Base-by-base conservation (phyloP, 2,329 filamentous ascomycete species). In the Leptographium galeiforme region DNA sequence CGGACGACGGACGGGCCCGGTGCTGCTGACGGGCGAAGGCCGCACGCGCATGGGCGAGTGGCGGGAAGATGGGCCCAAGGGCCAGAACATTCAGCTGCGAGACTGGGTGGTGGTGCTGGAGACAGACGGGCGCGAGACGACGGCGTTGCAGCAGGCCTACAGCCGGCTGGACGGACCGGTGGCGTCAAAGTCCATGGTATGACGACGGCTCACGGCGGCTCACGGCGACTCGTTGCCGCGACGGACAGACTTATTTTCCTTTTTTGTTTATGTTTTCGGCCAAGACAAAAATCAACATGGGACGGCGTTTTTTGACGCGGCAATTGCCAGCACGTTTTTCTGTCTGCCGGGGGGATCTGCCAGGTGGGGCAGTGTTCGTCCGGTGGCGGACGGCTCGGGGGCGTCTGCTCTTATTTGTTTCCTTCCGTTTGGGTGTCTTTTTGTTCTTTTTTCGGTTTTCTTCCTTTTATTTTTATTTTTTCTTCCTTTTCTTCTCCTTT, bases 81-180 rank as follows among this genome's bases (percentile, higher is more conserved):
- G 88, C 36, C 78, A 76, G 59, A 83, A 84, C 32, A 87, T 96
- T 48, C 89, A 96, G 69, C 72, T 95, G 51, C 78, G 91, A 53
- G 91, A 96, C 66, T 82, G 89, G 72, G 73, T 95, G 16, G 74
- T 80, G 19, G 86, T 87, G 56, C 74, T 96, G 48, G 90, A 95
- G 66, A 74, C 82, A 50, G 88, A 95, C 64, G 85, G 87, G 1
- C 57, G 55, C 4, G 84, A 89, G 64, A 71, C 70, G 59, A 78
- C 72, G 63, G 77, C 81, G 30, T 65, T 87, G 48, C 81, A 85
- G 63, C 67, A 70, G 48, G 78, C 79, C 1, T 81, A 81, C 57
- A 61, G 72, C 54, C 67, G 67, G 55, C 64, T 82, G 58, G 78
- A 82, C 59, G 64, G 67, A 49, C 75, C 74, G 14, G 48, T 25